Evolutionary conservation across 2,329 filamentous ascomycete genomes (phyloP), one percentile per base, ranked within the genome.

Genomic region (Decorospora gaudefroyi): DNA sequence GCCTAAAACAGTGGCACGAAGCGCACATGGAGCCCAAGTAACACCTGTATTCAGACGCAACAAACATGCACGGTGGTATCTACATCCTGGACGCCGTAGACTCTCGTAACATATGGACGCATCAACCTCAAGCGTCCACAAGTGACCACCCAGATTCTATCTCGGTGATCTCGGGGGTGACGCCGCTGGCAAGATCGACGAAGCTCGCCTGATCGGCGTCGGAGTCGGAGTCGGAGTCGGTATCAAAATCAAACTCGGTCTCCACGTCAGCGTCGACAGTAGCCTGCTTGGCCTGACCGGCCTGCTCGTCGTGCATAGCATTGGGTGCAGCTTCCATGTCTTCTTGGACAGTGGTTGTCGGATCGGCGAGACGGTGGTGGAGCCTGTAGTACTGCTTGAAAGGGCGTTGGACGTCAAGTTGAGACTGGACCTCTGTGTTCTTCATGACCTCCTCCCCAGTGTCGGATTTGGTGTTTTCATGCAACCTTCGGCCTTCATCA

Each of bases 101-200:
- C n/a, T n/a, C n/a, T n/a, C n/a, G n/a, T n/a, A n/a, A n/a, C n/a
- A n/a, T n/a, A n/a, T n/a, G n/a, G n/a, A n/a, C n/a, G n/a, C n/a
- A n/a, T n/a, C n/a, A n/a, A n/a, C n/a, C n/a, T n/a, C n/a, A n/a
- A n/a, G 16, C 31, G 22, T 48, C 43, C 6, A 51, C 44, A 16
- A 48, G 27, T 15, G 51, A 34, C 48, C 47, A 51, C 9, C 41
- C 48, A 2, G 25, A 39, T 9, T 22, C 46, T 6, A 18, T 30
- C 19, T 51, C 52, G 3, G 31, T 39, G 6, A 43, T 13, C 1
- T 31, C 40, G 3, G 43, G 37, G 1, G 49, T 41, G 8, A 33
- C 36, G 13, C 52, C 40, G 15, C 43, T 38, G 9, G 46, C 30
- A 4, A 51, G 26, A 18, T 51, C 42, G 16, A 28, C 37, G 11